These are phyloP conservation scores for Fraxinus sp. DNA, from an alignment of 305 asterid species.

Conservation along the genomic window DNA sequence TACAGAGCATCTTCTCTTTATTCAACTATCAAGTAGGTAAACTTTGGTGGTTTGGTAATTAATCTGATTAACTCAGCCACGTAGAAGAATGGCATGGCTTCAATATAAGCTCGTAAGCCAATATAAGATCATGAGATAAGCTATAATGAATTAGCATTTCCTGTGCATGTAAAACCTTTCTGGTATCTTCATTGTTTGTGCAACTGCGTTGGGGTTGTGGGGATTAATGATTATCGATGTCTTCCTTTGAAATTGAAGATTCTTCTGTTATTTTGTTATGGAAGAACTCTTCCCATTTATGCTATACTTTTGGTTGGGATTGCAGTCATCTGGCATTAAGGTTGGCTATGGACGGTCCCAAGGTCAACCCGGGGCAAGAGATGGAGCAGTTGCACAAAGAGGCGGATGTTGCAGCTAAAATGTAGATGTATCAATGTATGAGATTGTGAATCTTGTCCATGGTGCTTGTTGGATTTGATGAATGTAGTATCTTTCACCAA, in stretches of 20 bases:
- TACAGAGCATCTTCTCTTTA: not conserved
- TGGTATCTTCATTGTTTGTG: not conserved
- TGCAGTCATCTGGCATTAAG: slow-evolving; percentile 82
- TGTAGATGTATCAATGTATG: not conserved
- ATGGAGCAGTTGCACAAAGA: slow-evolving; percentile 63
- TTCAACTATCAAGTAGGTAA: slow-evolving; percentile 4
- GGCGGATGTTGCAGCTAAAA: slow-evolving; percentile 72
- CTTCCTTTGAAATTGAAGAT: not conserved
- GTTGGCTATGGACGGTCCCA: slow-evolving; percentile 70
- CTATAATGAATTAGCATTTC: not conserved
- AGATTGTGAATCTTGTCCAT: slow-evolving; percentile 7
- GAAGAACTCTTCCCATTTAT: not conserved
- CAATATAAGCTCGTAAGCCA: not conserved
- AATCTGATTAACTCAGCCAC: not conserved
- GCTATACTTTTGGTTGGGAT: not conserved
- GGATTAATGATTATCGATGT: not conserved
- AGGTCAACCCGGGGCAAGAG: slow-evolving; percentile 63
- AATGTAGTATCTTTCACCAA: slow-evolving; percentile 11
- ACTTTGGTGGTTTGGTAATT: not conserved
- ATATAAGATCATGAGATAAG: not conserved
- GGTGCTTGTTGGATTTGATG: slow-evolving; percentile 25
- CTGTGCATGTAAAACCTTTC: not conserved
- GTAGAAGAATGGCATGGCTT: not conserved
- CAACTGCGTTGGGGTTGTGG: not conserved
- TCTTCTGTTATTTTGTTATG: not conserved